Evolutionary conservation across 495 filamentous ascomycete genomes (phyloP), one percentile per base, ranked within the genome.

Genomic region (Xylaria longipes): DNA sequence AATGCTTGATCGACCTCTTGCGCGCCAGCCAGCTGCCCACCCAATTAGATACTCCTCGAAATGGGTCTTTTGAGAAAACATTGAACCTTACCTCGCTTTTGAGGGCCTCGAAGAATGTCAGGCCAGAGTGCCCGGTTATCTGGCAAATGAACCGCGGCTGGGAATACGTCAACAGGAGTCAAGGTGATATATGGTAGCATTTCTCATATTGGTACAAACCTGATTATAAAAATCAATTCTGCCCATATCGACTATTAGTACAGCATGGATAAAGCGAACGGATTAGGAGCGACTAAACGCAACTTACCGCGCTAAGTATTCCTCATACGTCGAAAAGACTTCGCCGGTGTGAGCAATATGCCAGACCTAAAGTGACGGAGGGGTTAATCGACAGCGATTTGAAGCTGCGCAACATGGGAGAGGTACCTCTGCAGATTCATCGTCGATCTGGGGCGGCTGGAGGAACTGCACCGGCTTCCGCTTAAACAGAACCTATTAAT

Each of bases 51-150:
- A 69, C 48, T 5, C 20, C n/a, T 33, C 5, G 14, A 41, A 58
- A 25, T 31, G 20, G n/a, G 35, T 20, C 5, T n/a, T n/a, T 39
- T 61, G 29, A 33, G 46, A 17, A 35, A 71, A 74, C n/a, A n/a
- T 72, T 33, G 17, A 64, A 31, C 82, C 90, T 50, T 89, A 98
- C 96, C 89, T 99, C 97, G 80, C 94, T 97, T 78, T 93, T 89
- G 20, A 94, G 85, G 5, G 96, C 96, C 66, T 98, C 94, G 70
- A 97, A 98, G 80, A 97, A 98, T n/a, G 87, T 95, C 74, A 98
- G 82, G 35, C 92, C 92, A 35, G 95, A 97, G 80, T 97, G 94
- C 43, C 96, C 96, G 3, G 93, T 98, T 71, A 98, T 95, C 73
- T 96, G 91, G 80, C 95, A 97, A 65, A 95, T 97, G 77, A 98